Base-by-base conservation (phyloP, 306 rosid species). In the Cicer pinnatifidum region DNA sequence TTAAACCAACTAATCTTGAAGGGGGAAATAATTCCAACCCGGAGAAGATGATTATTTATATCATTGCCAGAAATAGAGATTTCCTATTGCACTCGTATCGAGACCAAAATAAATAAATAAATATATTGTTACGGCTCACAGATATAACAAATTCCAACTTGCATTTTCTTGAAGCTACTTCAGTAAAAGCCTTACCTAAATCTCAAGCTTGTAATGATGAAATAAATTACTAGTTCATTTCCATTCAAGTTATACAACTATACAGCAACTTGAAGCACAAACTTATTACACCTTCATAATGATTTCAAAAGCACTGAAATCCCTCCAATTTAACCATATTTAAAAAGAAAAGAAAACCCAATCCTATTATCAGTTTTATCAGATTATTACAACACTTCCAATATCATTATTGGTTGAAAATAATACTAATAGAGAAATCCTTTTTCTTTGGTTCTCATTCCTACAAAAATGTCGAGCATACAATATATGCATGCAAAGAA, bases 391-490 rank as follows among this genome's bases (percentile, higher is more conserved):
- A 66, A 71, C 70, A 56, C 62, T 66, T 75, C 13, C 78, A 69
- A 59, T 33, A 69, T 52, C 52, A 58, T 84, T 52, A 71, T 82
- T 56, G 52, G 64, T 72, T 59, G 33, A 53, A 73, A 59, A 77
- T 65, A 73, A 69, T 75, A 67, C 71, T 74, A 10, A 47, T 50
- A 44, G 59, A 76, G 79, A 53, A 70, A 77, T 60, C 73, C 64
- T 59, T 13, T 60, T 76, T 71, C 66, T 56, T 48, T 11, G 64
- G 64, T 70, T 77, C 52, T 50, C 59, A 75, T 79, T 60, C 65
- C 78, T 67, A 67, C 89, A 85, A 89, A 86, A 82, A 77, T 85
- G 88, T 6, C 78, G 69, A 61, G 85, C 85, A 67, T 79, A 89
- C 82, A 72, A 73, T 47, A 56, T 51, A 78, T 57, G 80, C 64